Evolutionary conservation across 2,329 filamentous ascomycete genomes (phyloP).

Genomic region (Exserohilum rostratum): DNA sequence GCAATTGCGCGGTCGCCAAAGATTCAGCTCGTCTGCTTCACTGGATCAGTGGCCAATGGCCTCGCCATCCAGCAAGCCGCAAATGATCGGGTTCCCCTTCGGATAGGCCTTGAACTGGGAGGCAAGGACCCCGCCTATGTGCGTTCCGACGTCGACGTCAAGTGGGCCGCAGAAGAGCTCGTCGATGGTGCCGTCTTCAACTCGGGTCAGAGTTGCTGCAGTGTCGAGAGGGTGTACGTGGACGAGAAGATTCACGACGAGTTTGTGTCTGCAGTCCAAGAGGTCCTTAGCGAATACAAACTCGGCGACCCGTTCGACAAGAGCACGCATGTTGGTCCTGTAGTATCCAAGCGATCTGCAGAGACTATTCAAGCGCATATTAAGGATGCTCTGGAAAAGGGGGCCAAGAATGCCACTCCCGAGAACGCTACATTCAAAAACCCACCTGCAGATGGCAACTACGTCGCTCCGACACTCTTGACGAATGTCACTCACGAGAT

Average conservation of each 20-base stretch:
- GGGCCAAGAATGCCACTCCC: slow-evolving; percentile 83
- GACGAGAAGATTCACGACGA: slow-evolving; percentile 81
- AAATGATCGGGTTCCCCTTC: slow-evolving; percentile 76
- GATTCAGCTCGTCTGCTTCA: slow-evolving; percentile 87
- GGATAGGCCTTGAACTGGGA: slow-evolving; percentile 87
- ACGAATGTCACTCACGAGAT: slow-evolving; percentile 80
- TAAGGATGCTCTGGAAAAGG: slow-evolving; percentile 79
- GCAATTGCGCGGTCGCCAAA: slow-evolving; percentile 76
- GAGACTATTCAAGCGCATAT: slow-evolving; percentile 79
- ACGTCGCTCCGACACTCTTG: slow-evolving; percentile 83
- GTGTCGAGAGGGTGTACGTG: slow-evolving; percentile 90
- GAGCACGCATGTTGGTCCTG: slow-evolving; percentile 82
- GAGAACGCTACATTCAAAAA: slow-evolving; percentile 77
- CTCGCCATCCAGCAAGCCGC: slow-evolving; percentile 85
- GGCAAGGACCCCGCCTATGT: slow-evolving; percentile 96
- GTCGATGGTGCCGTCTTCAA: slow-evolving; percentile 97
- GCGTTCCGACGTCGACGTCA: slow-evolving; percentile 80
- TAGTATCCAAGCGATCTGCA: slow-evolving; percentile 81
- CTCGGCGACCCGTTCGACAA: slow-evolving; percentile 86
- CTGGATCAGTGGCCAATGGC: slow-evolving; percentile 87
- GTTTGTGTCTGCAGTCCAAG: slow-evolving; percentile 79
- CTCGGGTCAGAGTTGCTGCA: slow-evolving; percentile 97
- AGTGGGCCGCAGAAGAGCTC: slow-evolving; percentile 92
- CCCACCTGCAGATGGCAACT: slow-evolving; percentile 81
- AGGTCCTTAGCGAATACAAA: slow-evolving; percentile 77